Base-by-base conservation (phyloP, 2,329 filamentous ascomycete genomes). In the Pseudopithomyces chartarum region DNA sequence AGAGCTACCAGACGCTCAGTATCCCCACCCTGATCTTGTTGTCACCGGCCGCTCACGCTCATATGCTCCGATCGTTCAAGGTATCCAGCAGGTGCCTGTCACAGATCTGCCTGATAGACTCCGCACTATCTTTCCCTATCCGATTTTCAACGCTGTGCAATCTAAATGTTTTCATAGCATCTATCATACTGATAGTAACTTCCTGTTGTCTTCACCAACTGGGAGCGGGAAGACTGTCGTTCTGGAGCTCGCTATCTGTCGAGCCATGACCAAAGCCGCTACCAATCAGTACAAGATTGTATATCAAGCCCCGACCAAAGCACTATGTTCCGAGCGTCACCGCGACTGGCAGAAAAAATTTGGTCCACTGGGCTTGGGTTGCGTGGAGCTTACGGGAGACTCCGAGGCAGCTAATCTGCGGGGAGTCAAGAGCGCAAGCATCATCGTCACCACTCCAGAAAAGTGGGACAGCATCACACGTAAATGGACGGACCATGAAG, bases 381-480 rank as follows among this genome's bases (percentile, higher is more conserved):
- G 89, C 69, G 87, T 87, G 3, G 91, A 95, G 71, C 81, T 96
- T 55, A 96, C 92, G 3, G 91, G 92, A 1, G 92, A 96, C 69
- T 93, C 90, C 0, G 87, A 90, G 36, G 80, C 84, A 50, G 76
- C 79, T 5, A 87, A 93, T 62, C 80, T 92, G 57, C 81, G 81
- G 20, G 85, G 83, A 52, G 88, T 94, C 6, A 87, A 91, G 58
- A 85, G 82, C 63, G 91, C 91, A 2, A 88, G 87, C 45, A 90
- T 96, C 60, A 94, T 96, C 62, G 84, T 96, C 59, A 95, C 92
- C 0, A 96, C 91, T 0, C 91, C 92, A 0, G 91, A 96, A 74
- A 96, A 96, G 69, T 96, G 91, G 91, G 91, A 96, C 70, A 94
- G 90, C 57, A 88, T 95, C 72, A 96, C 92, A 0, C 83, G 91